A percentile compares a stretch with the other conserved stretches of the same genome.
Evolutionary conservation across 2,329 filamentous ascomycete genomes (phyloP).

Genomic region (Ophiocordyceps australis): DNA sequence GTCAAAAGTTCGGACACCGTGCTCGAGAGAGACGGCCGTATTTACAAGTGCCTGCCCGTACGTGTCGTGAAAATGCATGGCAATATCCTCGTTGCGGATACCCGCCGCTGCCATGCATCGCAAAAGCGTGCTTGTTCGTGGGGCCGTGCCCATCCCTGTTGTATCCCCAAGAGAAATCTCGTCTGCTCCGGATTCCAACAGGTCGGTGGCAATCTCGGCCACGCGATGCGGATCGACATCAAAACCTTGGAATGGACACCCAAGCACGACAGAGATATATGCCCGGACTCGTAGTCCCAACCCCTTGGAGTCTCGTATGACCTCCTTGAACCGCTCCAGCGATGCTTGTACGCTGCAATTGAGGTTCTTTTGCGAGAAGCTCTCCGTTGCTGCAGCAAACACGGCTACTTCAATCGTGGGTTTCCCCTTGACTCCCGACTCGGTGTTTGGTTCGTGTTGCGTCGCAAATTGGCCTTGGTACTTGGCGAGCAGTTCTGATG

Average conservation of each 20-base stretch:
- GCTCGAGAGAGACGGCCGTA: constrained; percentile 56
- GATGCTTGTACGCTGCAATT: constrained; percentile 66
- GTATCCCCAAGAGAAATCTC: constrained; percentile 86
- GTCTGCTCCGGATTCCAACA: constrained; percentile 76
- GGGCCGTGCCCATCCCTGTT: constrained; percentile 76
- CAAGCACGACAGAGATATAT: constrained; percentile 65
- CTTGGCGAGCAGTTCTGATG: constrained; percentile 30
- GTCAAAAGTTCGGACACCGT: constrained; percentile 66
- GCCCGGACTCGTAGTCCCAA: constrained; percentile 52
- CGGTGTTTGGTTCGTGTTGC: constrained; percentile 23
- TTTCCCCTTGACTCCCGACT: constrained; percentile 17
- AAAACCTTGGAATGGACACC: constrained; percentile 58
- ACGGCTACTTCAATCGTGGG: constrained; percentile 54
- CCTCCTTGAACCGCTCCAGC: constrained; percentile 48
- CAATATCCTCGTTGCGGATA: constrained; percentile 51
- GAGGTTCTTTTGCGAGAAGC: constrained; percentile 64
- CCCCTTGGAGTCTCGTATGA: constrained; percentile 50
- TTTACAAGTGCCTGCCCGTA: constrained; percentile 78
- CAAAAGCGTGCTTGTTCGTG: constrained; percentile 45
- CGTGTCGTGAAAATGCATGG: constrained; percentile 80
- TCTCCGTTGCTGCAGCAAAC: constrained; percentile 68
- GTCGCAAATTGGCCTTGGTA: constrained; percentile 30
- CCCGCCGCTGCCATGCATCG: constrained; percentile 47
- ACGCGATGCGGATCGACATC: constrained; percentile 45
- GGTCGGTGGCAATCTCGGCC: constrained; percentile 44